Percentiles rank a stretch among this genome's conserved stretches.
Evolutionary conservation across 2,329 filamentous ascomycete genomes (phyloP).

Genomic region (Alternaria postmessia): DNA sequence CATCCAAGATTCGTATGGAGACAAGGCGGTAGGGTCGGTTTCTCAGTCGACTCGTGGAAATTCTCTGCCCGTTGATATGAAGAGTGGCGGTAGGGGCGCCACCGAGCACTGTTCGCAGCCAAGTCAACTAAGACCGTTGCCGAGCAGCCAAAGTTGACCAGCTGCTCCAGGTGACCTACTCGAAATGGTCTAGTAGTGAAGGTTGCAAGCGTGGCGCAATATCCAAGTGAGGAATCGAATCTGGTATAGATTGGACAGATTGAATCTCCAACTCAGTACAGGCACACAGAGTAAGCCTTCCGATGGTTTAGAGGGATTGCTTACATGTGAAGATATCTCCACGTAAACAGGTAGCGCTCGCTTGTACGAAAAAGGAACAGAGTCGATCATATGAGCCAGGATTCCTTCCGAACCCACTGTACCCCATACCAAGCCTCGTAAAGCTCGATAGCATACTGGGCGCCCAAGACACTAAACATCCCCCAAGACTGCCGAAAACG

Average conservation of each 20-base stretch:
- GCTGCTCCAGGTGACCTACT: neutral
- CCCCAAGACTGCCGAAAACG: neutral
- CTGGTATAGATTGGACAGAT: neutral
- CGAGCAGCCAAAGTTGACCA: neutral
- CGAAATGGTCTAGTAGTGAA: neutral
- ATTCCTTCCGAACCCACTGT: neutral
- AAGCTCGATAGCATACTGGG: neutral
- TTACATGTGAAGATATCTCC: neutral
- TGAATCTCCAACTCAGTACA: neutral
- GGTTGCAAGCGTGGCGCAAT: neutral
- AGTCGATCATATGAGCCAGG: neutral
- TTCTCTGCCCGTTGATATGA: slow-evolving; percentile 10
- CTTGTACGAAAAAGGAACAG: neutral
- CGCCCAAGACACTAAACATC: neutral
- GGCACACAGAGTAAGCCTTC: neutral
- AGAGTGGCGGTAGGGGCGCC: neutral
- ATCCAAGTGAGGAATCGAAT: neutral
- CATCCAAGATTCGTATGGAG: neutral
- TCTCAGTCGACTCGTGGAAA: slow-evolving; percentile 6
- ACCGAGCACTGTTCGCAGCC: neutral
- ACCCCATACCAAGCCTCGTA: neutral
- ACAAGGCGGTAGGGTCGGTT: neutral
- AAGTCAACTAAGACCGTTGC: slow-evolving; percentile 3
- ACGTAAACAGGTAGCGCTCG: neutral
- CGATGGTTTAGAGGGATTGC: neutral